Evolutionary conservation across 1,139 yeast genomes (phyloP).

Genomic region (Pichia sp.): DNA sequence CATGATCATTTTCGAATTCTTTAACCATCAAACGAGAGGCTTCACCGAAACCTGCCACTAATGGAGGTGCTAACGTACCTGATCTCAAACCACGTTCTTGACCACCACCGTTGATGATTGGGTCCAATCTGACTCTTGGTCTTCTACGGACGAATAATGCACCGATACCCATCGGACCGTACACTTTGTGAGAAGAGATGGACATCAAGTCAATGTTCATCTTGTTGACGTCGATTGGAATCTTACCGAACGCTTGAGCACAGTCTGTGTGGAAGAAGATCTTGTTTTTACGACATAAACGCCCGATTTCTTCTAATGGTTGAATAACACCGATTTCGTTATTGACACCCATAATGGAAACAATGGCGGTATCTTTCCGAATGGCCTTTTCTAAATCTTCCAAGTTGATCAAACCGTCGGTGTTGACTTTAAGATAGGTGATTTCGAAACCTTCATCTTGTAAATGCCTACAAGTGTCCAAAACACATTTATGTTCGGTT

Average conservation of each 20-base stretch:
- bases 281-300: conserved; percentile 80
- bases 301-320: conserved; percentile 93
- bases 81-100: conserved; percentile 98
- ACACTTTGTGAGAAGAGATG: conserved; percentile 92
- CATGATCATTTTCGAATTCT: conserved; percentile 74
- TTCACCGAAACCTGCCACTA: conserved; percentile 96
- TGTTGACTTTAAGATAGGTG: conserved; percentile 82
- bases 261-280: conserved; percentile 98
- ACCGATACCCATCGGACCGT: conserved; percentile 98
- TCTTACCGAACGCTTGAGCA: conserved; percentile 97
- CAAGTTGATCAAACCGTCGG: conserved; percentile 76
- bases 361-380: conserved; percentile 87
- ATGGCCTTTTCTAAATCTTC: conserved; percentile 80
- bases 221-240: conserved; percentile 89
- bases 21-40: conserved; percentile 81
- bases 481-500: conserved; percentile 97
- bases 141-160: conserved; percentile 95
- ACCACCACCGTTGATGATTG: conserved; percentile 97
- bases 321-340: conserved; percentile 98
- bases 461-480: conserved; percentile 92
- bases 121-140: conserved; percentile 97
- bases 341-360: conserved; percentile 97
- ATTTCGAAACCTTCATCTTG: conserved; percentile 98
- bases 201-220: conserved; percentile 93
- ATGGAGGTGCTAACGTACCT: conserved; percentile 95